Evolutionary conservation across 176 grass and related monocot genomes (phyloP).

Genomic region (Coix lacrymajobi): DNA sequence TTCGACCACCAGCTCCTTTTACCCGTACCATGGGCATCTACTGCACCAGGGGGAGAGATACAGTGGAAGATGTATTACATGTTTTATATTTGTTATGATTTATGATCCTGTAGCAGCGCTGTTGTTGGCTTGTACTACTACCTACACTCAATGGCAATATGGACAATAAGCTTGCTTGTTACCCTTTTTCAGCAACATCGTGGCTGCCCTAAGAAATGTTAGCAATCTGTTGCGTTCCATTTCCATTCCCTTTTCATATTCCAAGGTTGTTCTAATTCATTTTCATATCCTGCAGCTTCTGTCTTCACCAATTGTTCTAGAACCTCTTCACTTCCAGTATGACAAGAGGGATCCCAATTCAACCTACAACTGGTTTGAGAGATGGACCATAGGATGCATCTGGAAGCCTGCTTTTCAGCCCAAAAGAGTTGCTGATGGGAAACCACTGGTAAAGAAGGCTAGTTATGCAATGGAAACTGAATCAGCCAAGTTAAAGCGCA

Average conservation of each 20-base stretch:
- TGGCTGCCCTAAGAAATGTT: not conserved
- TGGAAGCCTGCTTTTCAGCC: slow-evolving; percentile 55
- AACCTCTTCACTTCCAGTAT: slow-evolving; percentile 65
- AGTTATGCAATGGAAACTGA: slow-evolving; percentile 78
- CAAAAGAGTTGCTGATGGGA: slow-evolving; percentile 57
- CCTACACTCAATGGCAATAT: not conserved
- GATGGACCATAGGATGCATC: slow-evolving; percentile 63
- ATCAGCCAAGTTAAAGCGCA: slow-evolving; percentile 80
- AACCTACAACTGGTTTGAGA: slow-evolving; percentile 67
- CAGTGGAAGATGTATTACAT: not conserved
- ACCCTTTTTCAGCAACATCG: not conserved
- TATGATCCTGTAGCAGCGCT: not conserved
- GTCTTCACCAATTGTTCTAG: slow-evolving; percentile 38
- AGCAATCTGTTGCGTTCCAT: not conserved
- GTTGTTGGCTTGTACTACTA: not conserved
- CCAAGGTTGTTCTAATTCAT: slow-evolving; percentile 9
- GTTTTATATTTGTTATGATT: not conserved
- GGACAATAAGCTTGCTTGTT: not conserved
- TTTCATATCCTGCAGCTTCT: slow-evolving; percentile 53
- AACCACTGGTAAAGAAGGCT: slow-evolving; percentile 39
- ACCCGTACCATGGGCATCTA: not conserved
- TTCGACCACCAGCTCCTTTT: not conserved
- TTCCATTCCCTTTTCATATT: not conserved
- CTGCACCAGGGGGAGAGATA: not conserved
- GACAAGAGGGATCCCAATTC: slow-evolving; percentile 67